A percentile compares a stretch with the other conserved stretches of the same genome.
Evolutionary conservation across 768 basidiomycete species (phyloP).

Genomic region (Nevesoporus exiguus): DNA sequence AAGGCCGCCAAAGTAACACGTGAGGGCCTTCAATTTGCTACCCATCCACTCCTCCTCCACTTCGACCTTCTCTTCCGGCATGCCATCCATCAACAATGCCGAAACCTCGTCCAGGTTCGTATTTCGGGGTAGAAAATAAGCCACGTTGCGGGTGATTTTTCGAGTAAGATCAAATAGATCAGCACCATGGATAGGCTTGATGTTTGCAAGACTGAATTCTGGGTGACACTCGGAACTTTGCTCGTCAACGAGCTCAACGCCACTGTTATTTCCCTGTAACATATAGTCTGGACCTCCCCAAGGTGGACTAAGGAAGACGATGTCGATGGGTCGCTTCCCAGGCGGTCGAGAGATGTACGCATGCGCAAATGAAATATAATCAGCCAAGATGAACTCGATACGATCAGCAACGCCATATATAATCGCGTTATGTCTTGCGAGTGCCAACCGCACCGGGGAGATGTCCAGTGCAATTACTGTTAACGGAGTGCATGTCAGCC

Average conservation of each 20-base stretch:
- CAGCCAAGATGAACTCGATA: slow-evolving; percentile 89
- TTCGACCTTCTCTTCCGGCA: slow-evolving; percentile 61
- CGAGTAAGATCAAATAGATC: slow-evolving; percentile 77
- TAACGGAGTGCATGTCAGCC: not conserved
- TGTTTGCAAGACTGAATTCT: slow-evolving; percentile 64
- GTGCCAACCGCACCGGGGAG: slow-evolving; percentile 76
- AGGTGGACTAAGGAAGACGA: slow-evolving; percentile 90
- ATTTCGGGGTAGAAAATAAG: slow-evolving; percentile 88
- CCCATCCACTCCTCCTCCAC: slow-evolving; percentile 98
- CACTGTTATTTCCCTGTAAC: slow-evolving; percentile 16
- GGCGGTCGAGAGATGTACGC: slow-evolving; percentile 38
- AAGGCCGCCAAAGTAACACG: slow-evolving; percentile 90
- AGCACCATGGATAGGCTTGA: slow-evolving; percentile 78
- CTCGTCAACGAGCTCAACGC: not conserved
- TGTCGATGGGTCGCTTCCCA: slow-evolving; percentile 62
- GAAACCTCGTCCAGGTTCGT: slow-evolving; percentile 70
- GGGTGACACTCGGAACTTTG: slow-evolving; percentile 34
- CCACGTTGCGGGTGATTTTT: slow-evolving; percentile 74
- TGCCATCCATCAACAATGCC: slow-evolving; percentile 34
- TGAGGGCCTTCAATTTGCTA: slow-evolving; percentile 86
- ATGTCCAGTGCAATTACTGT: slow-evolving; percentile 93
- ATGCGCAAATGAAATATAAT: slow-evolving; percentile 78
- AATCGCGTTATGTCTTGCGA: slow-evolving; percentile 90
- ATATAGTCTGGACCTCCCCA: slow-evolving; percentile 90
- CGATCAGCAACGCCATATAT: slow-evolving; percentile 94